Conservation (phyloP, 805 yeast species). For the Ogataea paradorogensis region DNA sequence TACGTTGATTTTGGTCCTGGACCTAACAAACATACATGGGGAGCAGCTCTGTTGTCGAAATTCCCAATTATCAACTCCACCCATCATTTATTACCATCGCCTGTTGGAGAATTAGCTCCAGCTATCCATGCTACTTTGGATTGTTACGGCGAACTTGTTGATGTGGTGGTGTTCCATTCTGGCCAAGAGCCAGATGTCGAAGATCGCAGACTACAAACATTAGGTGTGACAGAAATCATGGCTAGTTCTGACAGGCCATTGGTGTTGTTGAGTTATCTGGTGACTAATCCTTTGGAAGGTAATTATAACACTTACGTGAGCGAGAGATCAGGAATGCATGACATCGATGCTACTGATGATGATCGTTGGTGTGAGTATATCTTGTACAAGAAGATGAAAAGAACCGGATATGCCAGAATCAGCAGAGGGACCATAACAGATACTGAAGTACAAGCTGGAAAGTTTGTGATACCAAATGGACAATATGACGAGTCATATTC, state of each 20-base stretch:
- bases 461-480: slow-evolving; percentile 59
- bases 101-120: slow-evolving; percentile 97
- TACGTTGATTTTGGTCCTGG: slow-evolving; percentile 98
- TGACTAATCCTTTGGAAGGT: slow-evolving; percentile 82
- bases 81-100: slow-evolving; percentile 91
- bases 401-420: slow-evolving; percentile 92
- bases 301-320: slow-evolving; percentile 91
- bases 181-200: slow-evolving; percentile 98
- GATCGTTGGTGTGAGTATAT: slow-evolving; percentile 99
- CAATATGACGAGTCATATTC: slow-evolving; percentile 28
- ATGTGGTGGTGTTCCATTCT: slow-evolving; percentile 94
- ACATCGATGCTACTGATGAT: slow-evolving; percentile 89
- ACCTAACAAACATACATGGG: slow-evolving; percentile 98
- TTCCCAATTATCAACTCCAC: slow-evolving; percentile 90
- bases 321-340: slow-evolving; percentile 80
- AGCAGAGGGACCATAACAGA: slow-evolving; percentile 93
- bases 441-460: slow-evolving; percentile 94
- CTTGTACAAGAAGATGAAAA: slow-evolving; percentile 77
- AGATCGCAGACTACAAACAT: slow-evolving; percentile 84
- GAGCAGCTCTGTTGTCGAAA: slow-evolving; percentile 85
- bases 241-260: slow-evolving; percentile 79
- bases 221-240: slow-evolving; percentile 75
- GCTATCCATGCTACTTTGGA: slow-evolving; percentile 96
- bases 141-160: slow-evolving; percentile 82
- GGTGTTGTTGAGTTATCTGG: slow-evolving; percentile 84